Evolutionary conservation across 2,329 filamentous ascomycete genomes (phyloP), one percentile per base, ranked within the genome.

Genomic region (Phialophora chinensis): DNA sequence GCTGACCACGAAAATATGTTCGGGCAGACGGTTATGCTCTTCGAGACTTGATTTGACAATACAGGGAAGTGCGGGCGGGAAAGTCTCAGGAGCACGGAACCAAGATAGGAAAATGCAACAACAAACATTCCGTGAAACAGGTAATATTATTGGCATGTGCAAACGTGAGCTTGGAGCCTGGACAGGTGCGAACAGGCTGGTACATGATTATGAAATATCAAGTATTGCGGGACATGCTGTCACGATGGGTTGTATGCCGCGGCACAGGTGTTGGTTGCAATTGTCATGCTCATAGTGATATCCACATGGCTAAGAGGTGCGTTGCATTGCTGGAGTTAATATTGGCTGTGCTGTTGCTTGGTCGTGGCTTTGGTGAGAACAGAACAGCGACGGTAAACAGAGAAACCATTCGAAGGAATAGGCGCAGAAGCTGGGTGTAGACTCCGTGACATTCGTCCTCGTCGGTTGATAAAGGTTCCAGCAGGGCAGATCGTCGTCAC

Each of bases 1-100:
- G 78, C 76, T 60, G 86, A 90, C 76, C 90, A 91, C 78, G 80
- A 85, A 63, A 89, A 87, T 77, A 87, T 83, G 72, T 91, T 88
- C 74, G 89, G 87, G 72, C 86, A 86, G 4, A 86, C 87, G 29
- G 78, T 90, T 66, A 85, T 86, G 29, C 73, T 82, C 58, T 88
- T 88, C 65, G 59, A 73, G 53, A 62, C 65, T 33, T 71, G 59
- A 67, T 38, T 4, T 38, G 38, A 47, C 14, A 55, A 12, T 6
- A 33, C 29, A 55, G 12, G 29, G 53, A 11, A 11, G 29, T 14
- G 4, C 4, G 53, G 53, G 53, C 4, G 14, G 53, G 17, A 33
- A 55, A 31, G 53, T 55, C 53, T 55, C 53, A 17, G 35, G 17
- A 55, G 49, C 20, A 52, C 23, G 49, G 20, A 52, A 12, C 27